These are phyloP conservation scores for Ceratorhiza oryzae-sativae DNA, from an alignment of 1,284 basidiomycete genomes.

Conservation along the genomic window DNA sequence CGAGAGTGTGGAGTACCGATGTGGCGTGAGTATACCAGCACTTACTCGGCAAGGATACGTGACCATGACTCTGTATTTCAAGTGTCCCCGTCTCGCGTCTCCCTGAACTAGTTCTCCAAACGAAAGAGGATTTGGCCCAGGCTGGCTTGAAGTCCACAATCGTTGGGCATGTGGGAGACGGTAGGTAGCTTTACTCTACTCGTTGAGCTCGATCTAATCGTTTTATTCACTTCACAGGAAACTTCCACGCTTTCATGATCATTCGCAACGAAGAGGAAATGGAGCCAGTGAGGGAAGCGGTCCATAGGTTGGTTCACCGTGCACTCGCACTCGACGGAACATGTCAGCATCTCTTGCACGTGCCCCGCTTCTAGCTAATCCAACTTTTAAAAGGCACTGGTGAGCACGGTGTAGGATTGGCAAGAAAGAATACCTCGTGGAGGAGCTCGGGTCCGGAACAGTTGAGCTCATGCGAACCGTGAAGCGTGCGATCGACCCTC, in stretches of 20 bases:
- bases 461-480: constrained; percentile 81
- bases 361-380: constrained; percentile 13
- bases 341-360: constrained; percentile 52
- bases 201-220: constrained; percentile 11
- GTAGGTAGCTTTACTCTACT: constrained; percentile 53
- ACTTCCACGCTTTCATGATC: constrained; percentile 59
- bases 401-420: constrained; percentile 87
- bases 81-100: constrained; percentile 84
- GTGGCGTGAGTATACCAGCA: constrained; percentile 51
- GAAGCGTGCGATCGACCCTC: constrained; percentile 75
- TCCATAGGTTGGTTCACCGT: constrained; percentile 50
- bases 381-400: constrained; percentile 63
- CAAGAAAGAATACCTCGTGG: constrained; percentile 73
- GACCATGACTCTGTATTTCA: constrained; percentile 46
- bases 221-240: constrained; percentile 51
- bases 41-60: constrained; percentile 60
- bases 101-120: constrained; percentile 76
- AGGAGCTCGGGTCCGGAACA: constrained; percentile 79
- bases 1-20: constrained; percentile 80
- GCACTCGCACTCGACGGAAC: constrained; percentile 51
- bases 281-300: constrained; percentile 46
- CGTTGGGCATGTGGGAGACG: constrained; percentile 87
- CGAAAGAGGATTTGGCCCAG: constrained; percentile 71
- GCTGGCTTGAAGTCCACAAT: constrained; percentile 69
- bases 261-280: constrained; percentile 49